phyloP scores from a whole-genome alignment of 1,139 yeast genomes.

The Zhuliangozyma parablackwelliae region DNA sequence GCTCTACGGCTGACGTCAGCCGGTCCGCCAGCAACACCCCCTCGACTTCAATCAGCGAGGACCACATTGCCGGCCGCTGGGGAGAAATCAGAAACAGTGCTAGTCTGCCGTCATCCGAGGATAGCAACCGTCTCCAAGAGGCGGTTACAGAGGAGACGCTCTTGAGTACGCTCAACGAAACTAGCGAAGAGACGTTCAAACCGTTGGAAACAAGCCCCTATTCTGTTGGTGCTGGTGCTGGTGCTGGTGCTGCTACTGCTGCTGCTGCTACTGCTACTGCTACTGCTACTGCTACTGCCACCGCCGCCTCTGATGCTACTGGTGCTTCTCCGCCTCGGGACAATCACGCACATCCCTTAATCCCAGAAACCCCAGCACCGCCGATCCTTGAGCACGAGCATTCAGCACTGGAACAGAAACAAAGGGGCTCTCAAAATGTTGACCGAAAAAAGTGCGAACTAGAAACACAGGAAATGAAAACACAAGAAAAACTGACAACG shows the following conservation, averaged over 20 bases:
- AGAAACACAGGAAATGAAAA: no score
- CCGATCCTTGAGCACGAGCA: no score
- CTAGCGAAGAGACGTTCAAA: conserved; percentile 8
- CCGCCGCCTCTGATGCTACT: no score
- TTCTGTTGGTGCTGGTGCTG: conserved; percentile 4
- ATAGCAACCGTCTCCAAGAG: conserved; percentile 2
- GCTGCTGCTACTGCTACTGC: no score
- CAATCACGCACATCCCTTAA: no score
- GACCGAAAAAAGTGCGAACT: no score
- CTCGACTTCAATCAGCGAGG: conserved; percentile 10
- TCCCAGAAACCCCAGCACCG: no score
- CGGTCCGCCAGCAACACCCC: conserved; percentile 9
- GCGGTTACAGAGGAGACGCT: conserved; percentile 5
- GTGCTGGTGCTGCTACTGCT: background rate
- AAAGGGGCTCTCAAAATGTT: no score
- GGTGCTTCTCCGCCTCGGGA: no score
- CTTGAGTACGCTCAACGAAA: conserved; percentile 7
- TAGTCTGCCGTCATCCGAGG: conserved; percentile 4
- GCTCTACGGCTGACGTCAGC: conserved; percentile 4
- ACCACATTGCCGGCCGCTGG: conserved; percentile 1
- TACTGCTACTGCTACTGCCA: no score
- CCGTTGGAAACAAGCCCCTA: conserved; percentile 2
- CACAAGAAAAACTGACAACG: no score
- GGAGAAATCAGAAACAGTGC: conserved; percentile 4
- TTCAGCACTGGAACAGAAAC: no score